phyloP scores from a whole-genome alignment of 2,329 filamentous ascomycete species.

The Fusarium sp. region DNA sequence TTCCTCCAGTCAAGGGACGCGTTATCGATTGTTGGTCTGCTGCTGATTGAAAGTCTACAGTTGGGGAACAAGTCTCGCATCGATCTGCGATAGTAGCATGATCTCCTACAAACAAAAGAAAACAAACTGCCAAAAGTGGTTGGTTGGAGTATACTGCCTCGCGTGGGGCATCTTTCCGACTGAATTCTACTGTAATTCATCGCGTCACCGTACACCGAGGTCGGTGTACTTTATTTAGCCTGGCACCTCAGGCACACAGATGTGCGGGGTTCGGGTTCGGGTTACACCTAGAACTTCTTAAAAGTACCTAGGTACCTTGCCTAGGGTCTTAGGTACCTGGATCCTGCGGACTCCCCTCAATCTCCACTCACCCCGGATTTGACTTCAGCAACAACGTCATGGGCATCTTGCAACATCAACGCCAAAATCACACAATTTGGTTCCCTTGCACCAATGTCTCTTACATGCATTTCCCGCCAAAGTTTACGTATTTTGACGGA shows the following conservation, averaged over 20 bases:
- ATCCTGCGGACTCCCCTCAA: slow-evolving; percentile 12
- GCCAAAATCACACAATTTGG: slow-evolving; percentile 45
- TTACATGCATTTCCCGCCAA: slow-evolving; percentile 1
- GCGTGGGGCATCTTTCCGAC: slow-evolving; percentile 23
- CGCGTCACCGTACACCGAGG: slow-evolving; percentile 22
- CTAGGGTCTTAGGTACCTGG: too few species aligned
- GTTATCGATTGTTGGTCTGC: neutral
- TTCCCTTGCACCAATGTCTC: slow-evolving; percentile 7
- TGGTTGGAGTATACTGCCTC: slow-evolving; percentile 3
- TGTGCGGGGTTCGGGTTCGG: too few species aligned
- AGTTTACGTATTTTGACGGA: slow-evolving; percentile 9
- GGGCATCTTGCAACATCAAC: slow-evolving; percentile 34
- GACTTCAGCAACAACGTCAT: slow-evolving; percentile 31
- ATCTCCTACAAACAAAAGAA: neutral
- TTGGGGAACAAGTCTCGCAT: neutral
- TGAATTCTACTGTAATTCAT: slow-evolving; percentile 21
- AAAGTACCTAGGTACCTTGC: slow-evolving; percentile 14
- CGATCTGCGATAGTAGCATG: neutral
- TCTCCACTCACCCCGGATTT: slow-evolving; percentile 38
- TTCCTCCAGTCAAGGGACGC: neutral
- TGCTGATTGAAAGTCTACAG: neutral
- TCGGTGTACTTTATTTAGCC: slow-evolving; percentile 7
- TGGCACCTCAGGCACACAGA: slow-evolving; percentile 16
- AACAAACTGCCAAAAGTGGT: neutral
- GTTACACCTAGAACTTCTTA: slow-evolving; percentile 14